Conservation (phyloP, 139 green algal genomes). For the Chlorella ohadii region DNA sequence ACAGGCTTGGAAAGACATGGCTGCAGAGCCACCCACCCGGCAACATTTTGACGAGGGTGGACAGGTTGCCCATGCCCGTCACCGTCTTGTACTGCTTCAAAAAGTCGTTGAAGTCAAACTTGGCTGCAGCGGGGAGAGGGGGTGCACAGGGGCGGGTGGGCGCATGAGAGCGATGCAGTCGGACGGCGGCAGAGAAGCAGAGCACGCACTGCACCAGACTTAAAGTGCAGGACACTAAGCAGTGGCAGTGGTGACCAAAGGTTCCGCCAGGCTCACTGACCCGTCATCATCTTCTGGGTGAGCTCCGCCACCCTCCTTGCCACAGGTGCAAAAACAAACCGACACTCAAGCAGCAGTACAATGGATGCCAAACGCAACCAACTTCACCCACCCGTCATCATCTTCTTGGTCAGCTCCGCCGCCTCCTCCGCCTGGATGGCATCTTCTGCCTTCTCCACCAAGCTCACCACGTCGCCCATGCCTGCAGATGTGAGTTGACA, state of each 20-base stretch:
- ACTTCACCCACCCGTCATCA: slow-evolving; percentile 36
- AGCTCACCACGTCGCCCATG: slow-evolving; percentile 96
- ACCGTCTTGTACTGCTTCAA: slow-evolving; percentile 95
- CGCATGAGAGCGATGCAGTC: too few species aligned
- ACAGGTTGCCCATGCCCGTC: slow-evolving; percentile 91
- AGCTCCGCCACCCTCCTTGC: too few species aligned
- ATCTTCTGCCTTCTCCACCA: slow-evolving; percentile 95
- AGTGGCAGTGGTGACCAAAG: too few species aligned
- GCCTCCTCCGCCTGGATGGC: slow-evolving; percentile 90
- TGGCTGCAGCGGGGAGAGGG: slow-evolving; percentile 48
- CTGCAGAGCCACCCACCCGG: slow-evolving; percentile 73
- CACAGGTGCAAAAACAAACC: too few species aligned
- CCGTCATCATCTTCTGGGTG: too few species aligned
- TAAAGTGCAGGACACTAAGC: too few species aligned
- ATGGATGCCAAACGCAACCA: too few species aligned
- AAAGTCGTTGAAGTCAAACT: slow-evolving; percentile 99
- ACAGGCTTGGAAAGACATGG: too few species aligned
- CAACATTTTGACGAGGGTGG: slow-evolving; percentile 93
- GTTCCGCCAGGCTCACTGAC: too few species aligned
- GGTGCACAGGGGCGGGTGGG: background rate
- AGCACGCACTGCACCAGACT: too few species aligned
- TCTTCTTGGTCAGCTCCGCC: slow-evolving; percentile 42
- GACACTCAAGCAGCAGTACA: background rate
- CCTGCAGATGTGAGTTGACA: slow-evolving; percentile 20
- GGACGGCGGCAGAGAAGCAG: too few species aligned